Evolutionary conservation across 495 filamentous ascomycete species (phyloP).

Genomic region (Collariella sp.): DNA sequence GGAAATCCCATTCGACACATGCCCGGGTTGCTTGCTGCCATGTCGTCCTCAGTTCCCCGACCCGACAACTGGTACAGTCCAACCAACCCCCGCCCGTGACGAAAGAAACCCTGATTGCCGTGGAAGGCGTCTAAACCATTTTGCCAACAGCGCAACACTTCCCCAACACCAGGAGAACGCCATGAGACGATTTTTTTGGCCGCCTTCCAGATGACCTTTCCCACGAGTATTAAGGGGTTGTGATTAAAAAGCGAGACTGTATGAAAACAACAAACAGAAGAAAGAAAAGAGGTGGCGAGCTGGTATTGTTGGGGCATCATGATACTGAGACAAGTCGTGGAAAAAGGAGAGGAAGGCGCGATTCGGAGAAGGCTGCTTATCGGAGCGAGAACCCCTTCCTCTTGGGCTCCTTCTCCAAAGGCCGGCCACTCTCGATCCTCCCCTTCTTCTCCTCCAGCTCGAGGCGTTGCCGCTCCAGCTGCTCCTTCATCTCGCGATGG

Average conservation of each 20-base stretch:
- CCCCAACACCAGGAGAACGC: conserved; percentile 10
- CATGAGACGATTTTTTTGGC: conserved; percentile 10
- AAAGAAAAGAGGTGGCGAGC: conserved; percentile 39
- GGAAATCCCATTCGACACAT: background rate
- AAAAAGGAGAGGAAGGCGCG: conserved; percentile 16
- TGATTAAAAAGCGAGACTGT: conserved; percentile 43
- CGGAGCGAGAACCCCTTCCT: conserved; percentile 98
- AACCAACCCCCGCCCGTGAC: conserved; percentile 18
- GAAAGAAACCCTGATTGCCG: conserved; percentile 21
- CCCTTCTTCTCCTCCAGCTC: conserved; percentile 97
- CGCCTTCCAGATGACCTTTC: conserved; percentile 23
- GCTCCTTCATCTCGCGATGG: conserved; percentile 99
- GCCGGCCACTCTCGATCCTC: conserved; percentile 85
- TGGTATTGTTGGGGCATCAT: conserved; percentile 45
- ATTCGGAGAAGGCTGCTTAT: conserved; percentile 42
- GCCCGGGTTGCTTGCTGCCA: background rate
- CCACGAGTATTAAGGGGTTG: conserved; percentile 37
- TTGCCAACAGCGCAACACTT: conserved; percentile 18
- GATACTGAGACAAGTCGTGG: conserved; percentile 40
- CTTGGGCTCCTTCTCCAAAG: conserved; percentile 92
- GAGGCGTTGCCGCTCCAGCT: conserved; percentile 84
- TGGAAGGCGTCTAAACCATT: conserved; percentile 17
- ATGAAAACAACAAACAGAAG: conserved; percentile 27
- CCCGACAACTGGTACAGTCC: conserved; percentile 3
- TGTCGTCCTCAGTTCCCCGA: no score